phyloP scores from a whole-genome alignment of 169 alveolate genomes.

The Cryptosporidium muris region DNA sequence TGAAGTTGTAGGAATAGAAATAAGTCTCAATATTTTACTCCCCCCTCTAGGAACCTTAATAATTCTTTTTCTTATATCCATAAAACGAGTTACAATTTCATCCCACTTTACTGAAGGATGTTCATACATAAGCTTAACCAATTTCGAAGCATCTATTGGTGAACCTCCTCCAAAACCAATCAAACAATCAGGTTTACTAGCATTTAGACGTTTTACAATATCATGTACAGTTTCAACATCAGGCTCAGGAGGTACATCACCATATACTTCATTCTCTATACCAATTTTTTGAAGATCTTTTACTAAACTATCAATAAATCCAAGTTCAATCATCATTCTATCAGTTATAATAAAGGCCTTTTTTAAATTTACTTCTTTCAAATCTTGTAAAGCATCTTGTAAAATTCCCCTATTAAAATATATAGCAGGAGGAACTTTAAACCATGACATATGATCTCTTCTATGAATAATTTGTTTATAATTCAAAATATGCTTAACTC shows the following conservation, averaged over 20 bases:
- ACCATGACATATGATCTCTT: constrained; percentile 71
- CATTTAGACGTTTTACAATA: constrained; percentile 34
- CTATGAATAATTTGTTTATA: constrained; percentile 69
- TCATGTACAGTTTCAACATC: constrained; percentile 60
- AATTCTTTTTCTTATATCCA: constrained; percentile 71
- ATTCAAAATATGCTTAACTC: constrained; percentile 70
- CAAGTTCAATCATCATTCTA: constrained; percentile 65
- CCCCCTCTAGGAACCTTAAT: constrained; percentile 55
- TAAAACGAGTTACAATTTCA: constrained; percentile 65
- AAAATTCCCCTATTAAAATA: constrained; percentile 69
- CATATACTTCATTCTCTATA: constrained; percentile 29
- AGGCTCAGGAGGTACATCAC: constrained; percentile 72
- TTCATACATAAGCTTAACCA: constrained; percentile 70
- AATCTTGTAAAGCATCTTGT: constrained; percentile 64
- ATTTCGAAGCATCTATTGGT: constrained; percentile 72
- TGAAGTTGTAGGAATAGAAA: constrained; percentile 71
- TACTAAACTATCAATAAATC: constrained; percentile 34
- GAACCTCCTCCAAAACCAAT: constrained; percentile 73
- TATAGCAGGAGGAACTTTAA: constrained; percentile 67
- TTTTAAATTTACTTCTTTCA: constrained; percentile 34
- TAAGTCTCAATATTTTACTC: constrained; percentile 50
- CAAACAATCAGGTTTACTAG: constrained; percentile 66
- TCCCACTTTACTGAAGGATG: constrained; percentile 67
- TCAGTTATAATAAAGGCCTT: constrained; percentile 71
- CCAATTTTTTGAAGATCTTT: constrained; percentile 59